These are phyloP conservation scores for Metschnikowia shivogae DNA, from an alignment of 805 yeast species.

Conservation along the genomic window DNA sequence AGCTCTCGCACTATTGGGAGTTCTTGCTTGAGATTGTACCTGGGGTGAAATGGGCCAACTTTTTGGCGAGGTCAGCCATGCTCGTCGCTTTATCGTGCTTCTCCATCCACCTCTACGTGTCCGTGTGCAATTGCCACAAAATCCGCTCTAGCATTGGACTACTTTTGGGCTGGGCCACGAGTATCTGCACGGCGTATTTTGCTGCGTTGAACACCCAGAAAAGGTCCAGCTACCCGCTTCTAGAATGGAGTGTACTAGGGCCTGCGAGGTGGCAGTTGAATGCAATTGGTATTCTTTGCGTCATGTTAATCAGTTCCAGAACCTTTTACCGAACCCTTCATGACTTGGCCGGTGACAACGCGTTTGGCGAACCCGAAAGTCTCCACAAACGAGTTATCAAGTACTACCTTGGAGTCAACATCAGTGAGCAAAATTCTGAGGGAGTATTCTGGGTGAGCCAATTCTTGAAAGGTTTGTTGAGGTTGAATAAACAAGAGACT, in stretches of 20 bases:
- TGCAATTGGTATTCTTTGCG: slow-evolving; percentile 20
- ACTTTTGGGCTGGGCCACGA: slow-evolving; percentile 33
- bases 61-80: neutral
- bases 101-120: slow-evolving; percentile 19
- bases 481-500: slow-evolving; percentile 7
- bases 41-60: neutral
- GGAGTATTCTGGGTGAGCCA: slow-evolving; percentile 13
- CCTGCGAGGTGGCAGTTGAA: slow-evolving; percentile 17
- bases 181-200: slow-evolving; percentile 21
- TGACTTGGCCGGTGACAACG: slow-evolving; percentile 25
- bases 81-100: neutral
- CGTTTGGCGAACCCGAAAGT: slow-evolving; percentile 17
- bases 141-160: slow-evolving; percentile 34
- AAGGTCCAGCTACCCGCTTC: slow-evolving; percentile 20
- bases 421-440: slow-evolving; percentile 12
- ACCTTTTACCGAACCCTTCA: slow-evolving; percentile 26
- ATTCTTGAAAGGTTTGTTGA: slow-evolving; percentile 8
- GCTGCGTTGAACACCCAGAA: slow-evolving; percentile 25
- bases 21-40: neutral
- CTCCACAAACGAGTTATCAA: slow-evolving; percentile 26
- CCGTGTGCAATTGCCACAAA: slow-evolving; percentile 32
- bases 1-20: neutral
- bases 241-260: slow-evolving; percentile 4
- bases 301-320: slow-evolving; percentile 29
- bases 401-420: slow-evolving; percentile 28